These are phyloP conservation scores for Lagenidium sp. DNA, from an alignment of 352 stramenopile genomes.

Conservation along the genomic window DNA sequence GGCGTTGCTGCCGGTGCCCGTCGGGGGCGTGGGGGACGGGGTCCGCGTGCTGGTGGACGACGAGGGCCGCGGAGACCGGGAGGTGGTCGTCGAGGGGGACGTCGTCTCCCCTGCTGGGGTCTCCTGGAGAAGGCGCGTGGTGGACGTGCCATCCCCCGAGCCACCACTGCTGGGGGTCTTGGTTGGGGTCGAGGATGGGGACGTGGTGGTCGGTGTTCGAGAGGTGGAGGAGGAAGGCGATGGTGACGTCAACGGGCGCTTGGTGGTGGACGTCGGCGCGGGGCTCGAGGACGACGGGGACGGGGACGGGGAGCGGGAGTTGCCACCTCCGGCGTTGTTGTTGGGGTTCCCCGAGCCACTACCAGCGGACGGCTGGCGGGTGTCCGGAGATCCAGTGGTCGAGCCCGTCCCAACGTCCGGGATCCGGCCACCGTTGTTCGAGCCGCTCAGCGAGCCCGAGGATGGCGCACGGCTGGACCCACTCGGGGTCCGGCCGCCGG, in stretches of 20 bases:
- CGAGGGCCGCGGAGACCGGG: too few species aligned
- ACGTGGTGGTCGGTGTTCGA: too few species aligned
- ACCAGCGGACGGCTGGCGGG: background rate
- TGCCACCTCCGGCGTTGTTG: too few species aligned
- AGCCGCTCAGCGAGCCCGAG: background rate
- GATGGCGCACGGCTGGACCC: background rate
- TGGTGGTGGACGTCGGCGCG: background rate
- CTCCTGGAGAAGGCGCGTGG: background rate
- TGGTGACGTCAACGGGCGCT: conserved; percentile 2
- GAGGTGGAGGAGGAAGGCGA: conserved; percentile 1
- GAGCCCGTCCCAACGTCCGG: background rate
- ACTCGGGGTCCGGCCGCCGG: background rate
- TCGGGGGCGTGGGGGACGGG: background rate
- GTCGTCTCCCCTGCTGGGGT: background rate
- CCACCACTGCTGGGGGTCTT: background rate
- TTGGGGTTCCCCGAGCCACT: background rate
- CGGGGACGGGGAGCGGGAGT: background rate
- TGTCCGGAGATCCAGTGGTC: background rate
- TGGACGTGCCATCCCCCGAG: background rate
- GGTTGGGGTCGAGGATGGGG: background rate
- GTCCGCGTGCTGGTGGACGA: conserved; percentile 1
- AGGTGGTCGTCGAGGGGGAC: conserved; percentile 4
- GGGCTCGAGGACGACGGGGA: background rate
- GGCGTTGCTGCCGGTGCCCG: too few species aligned
- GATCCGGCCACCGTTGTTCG: background rate